Evolutionary conservation across 345 rosid species (phyloP), one percentile per base, ranked within the genome.

Genomic region (Salix arbutifolia): DNA sequence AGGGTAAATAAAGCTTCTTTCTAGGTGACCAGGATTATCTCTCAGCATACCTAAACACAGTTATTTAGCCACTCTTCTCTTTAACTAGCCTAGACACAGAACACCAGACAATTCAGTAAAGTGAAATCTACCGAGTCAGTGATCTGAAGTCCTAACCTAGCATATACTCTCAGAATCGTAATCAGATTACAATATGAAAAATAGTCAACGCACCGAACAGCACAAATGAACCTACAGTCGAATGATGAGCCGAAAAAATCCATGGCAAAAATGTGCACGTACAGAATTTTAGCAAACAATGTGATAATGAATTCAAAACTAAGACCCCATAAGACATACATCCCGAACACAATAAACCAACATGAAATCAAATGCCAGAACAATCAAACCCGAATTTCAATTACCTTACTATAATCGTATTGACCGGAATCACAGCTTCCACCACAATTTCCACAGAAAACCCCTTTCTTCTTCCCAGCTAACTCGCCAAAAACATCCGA

Each of bases 321-420:
- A 44, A 13, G 16, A 44, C 48, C 48, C 48, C 48, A 6, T 7
- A 65, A 31, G 42, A 65, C 3, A 35, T 17, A 25, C 68, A 5
- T 2, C 17, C 19, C 8, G 7, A 23, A 52, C 18, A 8, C 33
- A 52, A 40, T 9, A 40, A 40, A 40, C 44, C 44, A 40, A 8
- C 44, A 40, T 40, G 11, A 40, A 40, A 40, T 40, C 44, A 40
- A 40, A 40, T 40, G 2, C 21, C 12, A 30, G 23, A 12, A 5
- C 46, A 65, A 25, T 14, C 44, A 21, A 11, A 19, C 11, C 38
- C 16, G 31, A 53, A 58, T 44, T 33, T 17, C 4, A 14, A 25
- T 66, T 70, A 95, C 98, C 97, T 90, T 87, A 52, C 77, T 78
- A 77, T 81, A 75, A 73, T 90, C 88, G 76, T 91, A 91, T 62